A percentile compares a stretch with the other conserved stretches of the same genome.
These are phyloP conservation scores for Rhodocollybia butyracea DNA, from an alignment of 768 basidiomycete genomes.

Conservation along the genomic window DNA sequence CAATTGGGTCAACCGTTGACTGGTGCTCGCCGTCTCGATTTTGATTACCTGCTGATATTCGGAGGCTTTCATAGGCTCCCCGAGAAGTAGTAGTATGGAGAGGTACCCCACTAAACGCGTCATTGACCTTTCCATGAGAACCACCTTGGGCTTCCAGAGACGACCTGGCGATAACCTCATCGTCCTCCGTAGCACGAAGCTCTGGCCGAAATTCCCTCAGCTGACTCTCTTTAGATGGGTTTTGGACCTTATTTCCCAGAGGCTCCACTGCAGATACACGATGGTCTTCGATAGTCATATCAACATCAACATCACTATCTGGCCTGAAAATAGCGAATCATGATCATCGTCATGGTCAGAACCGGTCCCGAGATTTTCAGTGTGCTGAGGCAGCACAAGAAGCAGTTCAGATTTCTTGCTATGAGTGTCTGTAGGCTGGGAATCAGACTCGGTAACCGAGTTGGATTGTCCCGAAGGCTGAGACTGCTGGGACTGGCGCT, in stretches of 20 bases:
- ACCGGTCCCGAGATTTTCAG: background rate
- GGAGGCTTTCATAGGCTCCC: too few species aligned
- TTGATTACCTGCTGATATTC: too few species aligned
- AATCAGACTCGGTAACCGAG: background rate
- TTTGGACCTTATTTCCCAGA: background rate
- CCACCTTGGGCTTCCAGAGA: background rate
- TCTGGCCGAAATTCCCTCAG: background rate
- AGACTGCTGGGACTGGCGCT: background rate
- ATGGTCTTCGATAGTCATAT: background rate
- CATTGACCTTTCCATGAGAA: background rate
- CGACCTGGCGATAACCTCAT: background rate
- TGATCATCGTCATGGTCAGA: background rate
- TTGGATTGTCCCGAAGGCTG: background rate
- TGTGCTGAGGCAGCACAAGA: background rate
- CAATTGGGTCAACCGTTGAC: background rate
- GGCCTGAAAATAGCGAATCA: conserved; percentile 2
- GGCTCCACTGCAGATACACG: background rate
- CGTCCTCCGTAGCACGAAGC: background rate
- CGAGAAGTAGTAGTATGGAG: too few species aligned
- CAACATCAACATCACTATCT: too few species aligned
- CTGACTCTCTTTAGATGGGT: background rate
- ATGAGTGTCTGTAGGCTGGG: background rate
- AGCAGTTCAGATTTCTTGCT: background rate
- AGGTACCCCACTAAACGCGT: background rate
- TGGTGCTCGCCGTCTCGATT: too few species aligned